These are phyloP conservation scores for Datura wrightii DNA, from an alignment of 257 asterid species.

Conservation along the genomic window DNA sequence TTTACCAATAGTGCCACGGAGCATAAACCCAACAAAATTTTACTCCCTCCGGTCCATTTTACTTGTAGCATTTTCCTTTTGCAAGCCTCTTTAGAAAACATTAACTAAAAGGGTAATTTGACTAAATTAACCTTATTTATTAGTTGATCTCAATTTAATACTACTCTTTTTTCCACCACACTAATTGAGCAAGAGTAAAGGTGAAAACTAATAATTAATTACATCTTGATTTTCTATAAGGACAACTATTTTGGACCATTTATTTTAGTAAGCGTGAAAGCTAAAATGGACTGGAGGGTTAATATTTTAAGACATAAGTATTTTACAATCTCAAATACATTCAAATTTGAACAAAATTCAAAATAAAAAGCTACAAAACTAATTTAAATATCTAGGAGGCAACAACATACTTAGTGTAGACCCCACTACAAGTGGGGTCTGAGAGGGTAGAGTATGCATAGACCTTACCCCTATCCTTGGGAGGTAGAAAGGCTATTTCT, in stretches of 20 bases:
- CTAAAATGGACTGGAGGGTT: neutral
- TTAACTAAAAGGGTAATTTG: conserved; percentile 3
- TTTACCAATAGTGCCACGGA: neutral
- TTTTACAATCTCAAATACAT: neutral
- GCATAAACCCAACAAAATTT: conserved; percentile 8
- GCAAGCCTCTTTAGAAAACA: neutral
- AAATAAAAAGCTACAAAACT: neutral
- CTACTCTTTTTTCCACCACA: neutral
- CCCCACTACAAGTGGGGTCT: neutral
- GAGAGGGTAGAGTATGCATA: neutral
- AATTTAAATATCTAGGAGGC: neutral
- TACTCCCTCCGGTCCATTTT: neutral
- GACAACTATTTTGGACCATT: neutral
- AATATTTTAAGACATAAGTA: neutral
- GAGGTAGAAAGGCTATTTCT: neutral
- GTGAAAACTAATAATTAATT: neutral
- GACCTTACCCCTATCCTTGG: neutral
- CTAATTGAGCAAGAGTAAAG: neutral
- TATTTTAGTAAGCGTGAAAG: neutral
- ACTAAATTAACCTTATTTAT: neutral
- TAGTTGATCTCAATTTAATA: neutral
- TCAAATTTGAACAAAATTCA: neutral
- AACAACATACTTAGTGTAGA: neutral
- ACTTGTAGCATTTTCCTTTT: neutral
- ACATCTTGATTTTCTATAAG: neutral